phyloP scores from a whole-genome alignment of 129 eudicot genomes.

The Gnaphalium uliginosum region DNA sequence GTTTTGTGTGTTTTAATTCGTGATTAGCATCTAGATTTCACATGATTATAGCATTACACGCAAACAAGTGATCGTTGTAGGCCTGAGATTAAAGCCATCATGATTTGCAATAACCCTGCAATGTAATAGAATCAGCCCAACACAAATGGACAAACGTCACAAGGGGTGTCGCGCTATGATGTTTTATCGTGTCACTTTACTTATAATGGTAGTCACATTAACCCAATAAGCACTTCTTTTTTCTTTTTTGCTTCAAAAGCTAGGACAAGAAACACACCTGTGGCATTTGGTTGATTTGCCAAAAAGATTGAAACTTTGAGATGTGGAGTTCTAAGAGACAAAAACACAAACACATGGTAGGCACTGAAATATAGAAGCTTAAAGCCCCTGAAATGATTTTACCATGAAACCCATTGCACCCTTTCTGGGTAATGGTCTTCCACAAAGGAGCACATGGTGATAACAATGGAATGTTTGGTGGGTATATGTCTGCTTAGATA shows the following conservation, averaged over 20 bases:
- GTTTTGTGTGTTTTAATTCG: not conserved
- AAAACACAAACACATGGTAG: slow-evolving; percentile 39
- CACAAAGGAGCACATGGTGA: slow-evolving; percentile 33
- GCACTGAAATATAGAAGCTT: slow-evolving; percentile 32
- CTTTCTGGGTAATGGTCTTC: slow-evolving; percentile 33
- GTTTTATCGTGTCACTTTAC: slow-evolving; percentile 16
- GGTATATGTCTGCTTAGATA: slow-evolving; percentile 27
- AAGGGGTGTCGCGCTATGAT: slow-evolving; percentile 14
- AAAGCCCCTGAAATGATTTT: slow-evolving; percentile 21
- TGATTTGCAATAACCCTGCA: not conserved
- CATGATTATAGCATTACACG: not conserved
- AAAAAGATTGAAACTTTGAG: slow-evolving; percentile 14
- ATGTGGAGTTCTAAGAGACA: slow-evolving; percentile 19
- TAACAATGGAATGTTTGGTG: slow-evolving; percentile 24
- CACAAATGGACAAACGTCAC: slow-evolving; percentile 20
- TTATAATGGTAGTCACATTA: slow-evolving; percentile 14
- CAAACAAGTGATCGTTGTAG: not conserved
- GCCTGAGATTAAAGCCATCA: not conserved
- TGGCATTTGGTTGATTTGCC: not conserved
- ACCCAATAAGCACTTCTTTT: not conserved
- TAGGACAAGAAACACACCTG: slow-evolving; percentile 17
- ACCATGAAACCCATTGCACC: slow-evolving; percentile 30
- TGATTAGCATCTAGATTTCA: not conserved
- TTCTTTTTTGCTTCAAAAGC: slow-evolving; percentile 2
- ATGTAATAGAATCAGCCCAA: not conserved